Evolutionary conservation across 306 rosid genomes (phyloP), one percentile per base, ranked within the genome.

Genomic region (Astragalus membranaceus): DNA sequence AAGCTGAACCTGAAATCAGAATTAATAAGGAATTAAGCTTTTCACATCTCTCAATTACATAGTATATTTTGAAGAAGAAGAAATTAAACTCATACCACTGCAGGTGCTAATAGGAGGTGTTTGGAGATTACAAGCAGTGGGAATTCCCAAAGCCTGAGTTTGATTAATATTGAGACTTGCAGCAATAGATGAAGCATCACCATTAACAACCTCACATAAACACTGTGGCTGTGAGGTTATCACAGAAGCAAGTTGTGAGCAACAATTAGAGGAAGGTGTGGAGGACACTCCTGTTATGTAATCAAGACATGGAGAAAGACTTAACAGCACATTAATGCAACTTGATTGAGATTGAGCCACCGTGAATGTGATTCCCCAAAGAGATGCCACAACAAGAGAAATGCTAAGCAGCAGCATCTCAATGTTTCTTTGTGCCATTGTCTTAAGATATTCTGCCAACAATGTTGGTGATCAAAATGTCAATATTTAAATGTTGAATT

Each of bases 71-170:
- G n/a, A n/a, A 1, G 0, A 58, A 69, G 41, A 9, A 69, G 7
- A 78, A 48, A 20, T 16, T 65, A 5, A 42, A 56, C 11, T 17
- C 33, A 59, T 76, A 88, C 88, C 79, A 1, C 8, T 48, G 29
- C 94, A 88, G 8, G 61, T 65, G 78, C 76, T 78, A 56, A 78
- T 32, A 10, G 90, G 85, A 44, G 94, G 90, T 23, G 88, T 80
- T 49, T 82, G 88, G 23, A 88, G 64, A 5, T 53, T 50, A 67
- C 95, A 88, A 47, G 83, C 74, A 37, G 43, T 29, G 0, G 91
- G 91, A 37, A 88, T 90, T 5, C 67, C 23, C 15, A 80, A 64
- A 50, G 86, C 95, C 20, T 5, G 81, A 70, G 95, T 86, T 65
- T 81, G 88, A 78, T 88, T 88, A 47, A 88, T 68, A 74, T 80